These are phyloP conservation scores for Dacryopinax spathularia DNA, from an alignment of 768 basidiomycete species.

Conservation along the genomic window DNA sequence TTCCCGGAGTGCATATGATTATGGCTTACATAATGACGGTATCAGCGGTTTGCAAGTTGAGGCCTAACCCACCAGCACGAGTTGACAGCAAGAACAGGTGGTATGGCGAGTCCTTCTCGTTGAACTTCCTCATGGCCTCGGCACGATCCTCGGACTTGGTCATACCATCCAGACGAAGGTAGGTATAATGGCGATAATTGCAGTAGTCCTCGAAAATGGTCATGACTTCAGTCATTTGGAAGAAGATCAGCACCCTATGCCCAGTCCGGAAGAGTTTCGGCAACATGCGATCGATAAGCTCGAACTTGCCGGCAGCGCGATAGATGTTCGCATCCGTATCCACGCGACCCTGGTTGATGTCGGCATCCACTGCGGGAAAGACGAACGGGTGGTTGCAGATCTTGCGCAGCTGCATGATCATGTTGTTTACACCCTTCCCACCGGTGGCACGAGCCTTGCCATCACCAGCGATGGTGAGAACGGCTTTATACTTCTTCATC, in stretches of 20 bases:
- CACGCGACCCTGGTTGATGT: constrained; percentile 24
- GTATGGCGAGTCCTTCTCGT: constrained; percentile 26
- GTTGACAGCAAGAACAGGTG: constrained; percentile 28
- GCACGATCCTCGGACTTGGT: constrained; percentile 27
- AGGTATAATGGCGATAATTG: constrained; percentile 23
- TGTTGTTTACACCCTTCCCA: constrained; percentile 1
- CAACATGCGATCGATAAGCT: constrained; percentile 31
- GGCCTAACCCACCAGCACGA: constrained; percentile 27
- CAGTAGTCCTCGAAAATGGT: constrained; percentile 20
- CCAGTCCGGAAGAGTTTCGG: constrained; percentile 31
- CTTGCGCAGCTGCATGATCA: constrained; percentile 14
- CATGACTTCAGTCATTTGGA: constrained; percentile 35
- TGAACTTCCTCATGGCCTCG: constrained; percentile 24
- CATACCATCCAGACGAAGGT: constrained; percentile 26
- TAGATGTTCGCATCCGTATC: constrained; percentile 25
- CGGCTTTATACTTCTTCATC: constrained; percentile 38
- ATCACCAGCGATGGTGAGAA: constrained; percentile 46
- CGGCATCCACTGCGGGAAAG: constrained; percentile 28
- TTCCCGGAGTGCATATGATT: background rate
- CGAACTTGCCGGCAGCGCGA: constrained; percentile 31
- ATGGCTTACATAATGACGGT: constrained; percentile 27
- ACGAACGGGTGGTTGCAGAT: constrained; percentile 33
- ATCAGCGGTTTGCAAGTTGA: constrained; percentile 33
- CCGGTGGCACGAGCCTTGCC: constrained; percentile 41
- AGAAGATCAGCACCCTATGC: constrained; percentile 34